Evolutionary conservation across 306 rosid genomes (phyloP), one percentile per base, ranked within the genome.

Genomic region (Corylus avellana): DNA sequence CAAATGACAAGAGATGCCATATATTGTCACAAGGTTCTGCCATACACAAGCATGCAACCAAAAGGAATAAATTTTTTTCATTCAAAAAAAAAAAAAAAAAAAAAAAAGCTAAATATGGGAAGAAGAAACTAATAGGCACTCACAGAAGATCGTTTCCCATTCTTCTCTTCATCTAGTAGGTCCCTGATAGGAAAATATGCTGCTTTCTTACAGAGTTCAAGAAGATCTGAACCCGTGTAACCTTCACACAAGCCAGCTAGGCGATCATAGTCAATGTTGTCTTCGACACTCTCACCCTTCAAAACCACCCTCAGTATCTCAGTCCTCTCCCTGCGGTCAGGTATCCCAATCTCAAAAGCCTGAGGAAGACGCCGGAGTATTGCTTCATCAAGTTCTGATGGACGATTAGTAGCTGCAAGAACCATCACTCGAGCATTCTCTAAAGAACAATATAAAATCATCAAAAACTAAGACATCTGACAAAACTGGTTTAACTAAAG

Each of bases 291-390:
- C 85, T 96, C 99, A 6, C 86, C 98, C 91, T 86, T 91, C 79
- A 96, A 73, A 82, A 88, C 79, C 78, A 96, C 98, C 83, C 88
- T 93, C 37, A 96, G 84, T 90, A 96, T 96, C 75, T 84, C 93
- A 53, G 90, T 92, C 79, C 99, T 90, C 91, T 93, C 99, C 75
- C 74, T 84, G 44, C 56, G 84, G 79, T 88, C 92, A 8, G 99
- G 99, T 56, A 85, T 54, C 77, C 97, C 98, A 74, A 96, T 93
- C 84, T 96, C 98, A 87, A 96, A 96, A 67, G 99, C 91, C 77
- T 96, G 99, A 80, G 99, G 96, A 87, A 96, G 92, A 66, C 99
- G 99, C n/a, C 99, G 76, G 48, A 96, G 99, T 71, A 96, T 96
- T 68, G 99, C 99, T 88, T 96, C 99, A 80, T 96, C 99, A 72